Conservation (phyloP, 2,329 filamentous ascomycete species). For the Didymella sp. region DNA sequence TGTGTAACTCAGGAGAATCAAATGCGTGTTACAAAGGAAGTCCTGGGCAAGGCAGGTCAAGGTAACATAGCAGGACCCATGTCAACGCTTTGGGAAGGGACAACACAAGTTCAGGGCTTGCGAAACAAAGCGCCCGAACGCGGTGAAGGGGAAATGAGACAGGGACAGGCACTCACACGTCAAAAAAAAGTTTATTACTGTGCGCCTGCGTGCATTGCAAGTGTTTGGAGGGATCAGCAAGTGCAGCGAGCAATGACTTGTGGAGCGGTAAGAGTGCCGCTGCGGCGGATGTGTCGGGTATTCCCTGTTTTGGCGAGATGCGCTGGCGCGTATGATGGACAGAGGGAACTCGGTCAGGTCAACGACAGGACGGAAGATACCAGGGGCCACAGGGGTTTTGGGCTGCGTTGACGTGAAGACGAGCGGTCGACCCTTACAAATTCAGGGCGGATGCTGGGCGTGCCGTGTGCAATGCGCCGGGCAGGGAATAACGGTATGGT, state of each 20-base stretch:
- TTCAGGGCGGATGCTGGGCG: slow-evolving; percentile 24
- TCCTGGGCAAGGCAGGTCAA: slow-evolving; percentile 41
- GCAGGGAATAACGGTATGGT: slow-evolving; percentile 20
- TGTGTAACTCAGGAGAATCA: slow-evolving; percentile 43
- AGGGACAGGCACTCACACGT: slow-evolving; percentile 39
- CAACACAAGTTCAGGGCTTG: slow-evolving; percentile 20
- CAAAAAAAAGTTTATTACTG: slow-evolving; percentile 33
- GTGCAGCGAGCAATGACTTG: slow-evolving; percentile 29
- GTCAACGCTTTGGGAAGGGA: slow-evolving; percentile 44
- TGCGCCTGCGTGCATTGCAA: slow-evolving; percentile 32
- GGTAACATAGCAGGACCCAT: slow-evolving; percentile 41
- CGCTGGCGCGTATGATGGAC: slow-evolving; percentile 29
- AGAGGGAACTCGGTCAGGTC: slow-evolving; percentile 31
- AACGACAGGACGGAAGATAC: slow-evolving; percentile 27
- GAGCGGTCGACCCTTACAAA: slow-evolving; percentile 19
- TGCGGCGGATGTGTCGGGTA: slow-evolving; percentile 43
- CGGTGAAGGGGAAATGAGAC: slow-evolving; percentile 45
- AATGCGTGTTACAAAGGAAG: slow-evolving; percentile 45
- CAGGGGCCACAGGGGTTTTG: slow-evolving; percentile 43
- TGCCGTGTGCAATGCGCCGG: slow-evolving; percentile 23
- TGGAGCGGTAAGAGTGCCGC: slow-evolving; percentile 40
- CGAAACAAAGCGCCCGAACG: slow-evolving; percentile 42
- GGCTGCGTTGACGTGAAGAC: slow-evolving; percentile 11
- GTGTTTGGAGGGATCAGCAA: slow-evolving; percentile 35
- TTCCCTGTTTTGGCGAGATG: slow-evolving; percentile 40